phyloP scores from a whole-genome alignment of 1,284 basidiomycete genomes.

The Malassezia japonica region DNA sequence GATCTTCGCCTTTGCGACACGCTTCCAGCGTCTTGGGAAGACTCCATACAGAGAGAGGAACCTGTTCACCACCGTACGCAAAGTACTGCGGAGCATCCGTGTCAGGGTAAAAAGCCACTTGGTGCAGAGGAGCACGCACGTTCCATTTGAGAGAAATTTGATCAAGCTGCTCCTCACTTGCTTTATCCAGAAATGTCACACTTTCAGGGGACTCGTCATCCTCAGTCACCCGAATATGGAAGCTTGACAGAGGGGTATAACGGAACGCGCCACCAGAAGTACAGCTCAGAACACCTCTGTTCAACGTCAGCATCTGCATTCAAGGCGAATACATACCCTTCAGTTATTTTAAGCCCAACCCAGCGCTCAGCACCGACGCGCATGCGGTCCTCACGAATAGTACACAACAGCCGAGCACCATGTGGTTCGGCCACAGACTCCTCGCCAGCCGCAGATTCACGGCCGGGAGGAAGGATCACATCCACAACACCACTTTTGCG shows the following conservation, averaged over 20 bases:
- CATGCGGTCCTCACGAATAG: conserved; percentile 13
- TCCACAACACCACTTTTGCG: conserved; percentile 14
- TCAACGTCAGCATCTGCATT: background rate
- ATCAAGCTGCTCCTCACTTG: background rate
- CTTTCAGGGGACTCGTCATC: background rate
- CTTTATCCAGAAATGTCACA: background rate
- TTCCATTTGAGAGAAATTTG: conserved; percentile 1
- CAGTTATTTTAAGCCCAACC: conserved; percentile 6
- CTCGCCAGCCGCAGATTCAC: background rate
- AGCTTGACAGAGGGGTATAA: background rate
- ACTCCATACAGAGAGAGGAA: conserved; percentile 13
- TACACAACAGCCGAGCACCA: background rate
- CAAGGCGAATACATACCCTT: background rate
- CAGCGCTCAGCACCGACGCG: conserved; percentile 16
- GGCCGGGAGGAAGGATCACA: background rate
- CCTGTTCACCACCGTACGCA: conserved; percentile 16
- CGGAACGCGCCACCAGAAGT: conserved; percentile 16
- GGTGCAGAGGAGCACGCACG: conserved; percentile 7
- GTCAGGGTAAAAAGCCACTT: conserved; percentile 11
- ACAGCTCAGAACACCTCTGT: conserved; percentile 1
- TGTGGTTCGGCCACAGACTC: background rate
- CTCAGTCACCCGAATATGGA: background rate
- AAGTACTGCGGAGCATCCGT: conserved; percentile 2
- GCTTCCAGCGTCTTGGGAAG: background rate
- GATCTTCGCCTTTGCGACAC: no score